Evolutionary conservation across 139 green algal genomes (phyloP), one percentile per base, ranked within the genome.

Genomic region (Penium margaritaceum): DNA sequence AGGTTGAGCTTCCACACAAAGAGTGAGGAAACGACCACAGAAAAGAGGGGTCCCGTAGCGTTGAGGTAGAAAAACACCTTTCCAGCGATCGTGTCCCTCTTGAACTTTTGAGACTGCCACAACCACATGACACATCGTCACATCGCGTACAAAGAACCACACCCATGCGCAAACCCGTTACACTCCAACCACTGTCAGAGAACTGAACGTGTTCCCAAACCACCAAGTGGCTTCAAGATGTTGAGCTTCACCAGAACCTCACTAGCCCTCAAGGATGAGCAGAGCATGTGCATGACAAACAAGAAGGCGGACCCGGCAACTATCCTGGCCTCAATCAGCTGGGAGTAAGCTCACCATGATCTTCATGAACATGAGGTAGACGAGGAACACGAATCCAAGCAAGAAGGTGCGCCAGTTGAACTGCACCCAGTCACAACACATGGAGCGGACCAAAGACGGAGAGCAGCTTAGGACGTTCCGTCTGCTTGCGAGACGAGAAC

Each of bases 1-100:
- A n/a, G n/a, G n/a, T n/a, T n/a, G n/a, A n/a, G n/a, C n/a, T n/a
- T n/a, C 51, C 51, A 60, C 51, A 78, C 63, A 77, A n/a, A 72
- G 15, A 58, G 46, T 15, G 71, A 65, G 1, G 68, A 37, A 12
- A 78, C 29, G 15, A 78, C 33, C 2, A 78, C 71, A 7, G 41
- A 32, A 6, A 60, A n/a, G 21, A 78, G 62, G 9, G 71, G 71
- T 15, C 61, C 71, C 5, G 65, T 29, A 21, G 66, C 69, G 37
- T 72, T 74, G 29, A 66, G 27, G 63, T 63, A 78, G 32, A 78
- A 78, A 32, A 78, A 72, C 0, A 64, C 29, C n/a, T n/a, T 78
- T 19, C 51, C 51, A 24, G 30, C 24, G 14, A 24, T n/a, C 34
- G 67, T 76, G 29, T 78, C 78, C 63, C 67, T 78, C 19, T n/a